Evolutionary conservation across 805 yeast species (phyloP).

Genomic region (Candida saitoana): DNA sequence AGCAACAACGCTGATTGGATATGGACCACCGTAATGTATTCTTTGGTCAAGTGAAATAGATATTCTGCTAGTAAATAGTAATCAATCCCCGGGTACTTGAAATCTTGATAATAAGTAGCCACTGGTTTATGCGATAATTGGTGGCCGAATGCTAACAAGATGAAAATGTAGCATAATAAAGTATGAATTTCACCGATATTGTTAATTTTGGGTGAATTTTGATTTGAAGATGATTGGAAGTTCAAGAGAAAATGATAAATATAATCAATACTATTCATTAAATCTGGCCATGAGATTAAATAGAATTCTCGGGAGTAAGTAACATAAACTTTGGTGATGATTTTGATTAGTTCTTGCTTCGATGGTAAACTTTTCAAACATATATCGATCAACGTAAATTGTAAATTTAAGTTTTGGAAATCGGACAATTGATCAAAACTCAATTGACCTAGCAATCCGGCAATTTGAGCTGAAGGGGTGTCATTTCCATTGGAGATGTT

Average conservation of each 20-base stretch:
- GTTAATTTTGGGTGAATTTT: background rate
- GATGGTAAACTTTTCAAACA: conserved; percentile 23
- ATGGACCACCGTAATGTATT: conserved; percentile 25
- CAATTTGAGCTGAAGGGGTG: background rate
- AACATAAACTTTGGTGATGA: conserved; percentile 23
- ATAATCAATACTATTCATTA: conserved; percentile 7
- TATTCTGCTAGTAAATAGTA: conserved; percentile 29
- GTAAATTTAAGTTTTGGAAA: conserved; percentile 22
- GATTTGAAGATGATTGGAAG: background rate
- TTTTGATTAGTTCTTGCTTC: conserved; percentile 16
- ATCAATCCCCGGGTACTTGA: conserved; percentile 28
- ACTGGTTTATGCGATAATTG: conserved; percentile 19
- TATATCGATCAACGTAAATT: conserved; percentile 17
- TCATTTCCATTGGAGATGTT: background rate
- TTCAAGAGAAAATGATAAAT: conserved; percentile 7
- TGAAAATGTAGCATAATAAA: conserved; percentile 28
- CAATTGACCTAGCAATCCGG: background rate
- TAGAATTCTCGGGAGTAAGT: conserved; percentile 35
- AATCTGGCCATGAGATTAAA: conserved; percentile 14
- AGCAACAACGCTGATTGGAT: conserved; percentile 32
- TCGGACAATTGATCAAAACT: conserved; percentile 17
- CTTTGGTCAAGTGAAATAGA: conserved; percentile 29
- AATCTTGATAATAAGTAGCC: conserved; percentile 1
- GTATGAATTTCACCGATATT: conserved; percentile 8
- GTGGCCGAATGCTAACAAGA: conserved; percentile 35